phyloP scores from a whole-genome alignment of 2,329 filamentous ascomycete species.

The Penicillium hordei region DNA sequence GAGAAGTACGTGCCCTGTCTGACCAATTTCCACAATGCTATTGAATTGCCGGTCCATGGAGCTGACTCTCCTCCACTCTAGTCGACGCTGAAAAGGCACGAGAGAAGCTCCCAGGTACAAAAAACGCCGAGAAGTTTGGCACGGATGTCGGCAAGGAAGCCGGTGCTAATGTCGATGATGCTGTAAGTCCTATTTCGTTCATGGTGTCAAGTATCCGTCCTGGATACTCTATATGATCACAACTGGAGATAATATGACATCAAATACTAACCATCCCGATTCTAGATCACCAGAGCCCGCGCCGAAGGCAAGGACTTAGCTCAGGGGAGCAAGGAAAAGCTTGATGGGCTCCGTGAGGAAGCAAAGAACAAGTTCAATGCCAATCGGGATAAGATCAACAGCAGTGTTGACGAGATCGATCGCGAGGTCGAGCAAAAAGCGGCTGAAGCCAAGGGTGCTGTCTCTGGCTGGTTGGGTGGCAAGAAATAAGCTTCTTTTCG shows the following conservation, averaged over 20 bases:
- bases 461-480: slow-evolving; percentile 82
- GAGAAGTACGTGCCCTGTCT: slow-evolving; percentile 64
- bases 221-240: not conserved
- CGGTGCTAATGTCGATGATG: slow-evolving; percentile 66
- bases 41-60: not conserved
- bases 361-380: slow-evolving; percentile 50
- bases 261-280: not conserved
- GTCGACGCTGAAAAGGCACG: slow-evolving; percentile 74
- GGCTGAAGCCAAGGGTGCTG: slow-evolving; percentile 76
- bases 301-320: slow-evolving; percentile 60
- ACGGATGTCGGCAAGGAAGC: slow-evolving; percentile 62
- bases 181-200: slow-evolving; percentile 54
- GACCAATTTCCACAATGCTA: not conserved
- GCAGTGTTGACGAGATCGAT: slow-evolving; percentile 73
- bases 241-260: slow-evolving; percentile 5
- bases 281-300: slow-evolving; percentile 63
- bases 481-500: slow-evolving; percentile 30
- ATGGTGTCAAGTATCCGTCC: not conserved
- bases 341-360: slow-evolving; percentile 66
- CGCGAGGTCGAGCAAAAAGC: slow-evolving; percentile 76
- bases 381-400: slow-evolving; percentile 49
- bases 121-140: slow-evolving; percentile 64
- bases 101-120: slow-evolving; percentile 63
- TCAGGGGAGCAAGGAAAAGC: slow-evolving; percentile 57
- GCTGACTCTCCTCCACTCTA: slow-evolving; percentile 38